phyloP scores from a whole-genome alignment of 768 basidiomycete species.

The Tylopilus cervinicoccineus region DNA sequence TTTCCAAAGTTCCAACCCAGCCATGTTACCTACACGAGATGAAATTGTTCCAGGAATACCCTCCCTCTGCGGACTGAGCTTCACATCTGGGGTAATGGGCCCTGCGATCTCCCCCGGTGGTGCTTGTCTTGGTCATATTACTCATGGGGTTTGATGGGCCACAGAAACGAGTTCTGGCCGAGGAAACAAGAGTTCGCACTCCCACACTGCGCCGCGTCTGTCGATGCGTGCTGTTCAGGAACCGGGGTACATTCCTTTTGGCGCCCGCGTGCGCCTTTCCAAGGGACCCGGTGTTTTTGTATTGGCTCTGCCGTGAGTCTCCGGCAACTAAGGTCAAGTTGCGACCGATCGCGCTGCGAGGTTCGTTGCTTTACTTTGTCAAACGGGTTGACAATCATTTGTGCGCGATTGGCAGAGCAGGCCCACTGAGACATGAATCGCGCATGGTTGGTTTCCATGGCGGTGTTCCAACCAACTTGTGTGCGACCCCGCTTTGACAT shows the following conservation, averaged over 20 bases:
- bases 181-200: constrained; percentile 13
- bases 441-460: constrained; percentile 18
- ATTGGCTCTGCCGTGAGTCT: constrained; percentile 4
- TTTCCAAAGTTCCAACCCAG: neutral
- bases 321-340: constrained; percentile 2
- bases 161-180: constrained; percentile 2
- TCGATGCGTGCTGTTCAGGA: constrained; percentile 21
- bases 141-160: constrained; percentile 7
- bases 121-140: constrained; percentile 18
- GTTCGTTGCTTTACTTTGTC: constrained; percentile 3
- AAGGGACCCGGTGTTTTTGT: constrained; percentile 5
- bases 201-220: constrained; percentile 14
- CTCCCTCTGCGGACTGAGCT: constrained; percentile 8
- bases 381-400: neutral
- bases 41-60: constrained; percentile 2
- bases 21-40: constrained; percentile 3
- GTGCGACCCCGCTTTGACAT: too few relatives aligned
- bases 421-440: neutral
- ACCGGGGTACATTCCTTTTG: constrained; percentile 25
- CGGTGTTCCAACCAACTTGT: neutral
- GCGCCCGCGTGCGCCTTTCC: constrained; percentile 5
- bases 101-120: neutral
- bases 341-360: constrained; percentile 4
- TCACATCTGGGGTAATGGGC: constrained; percentile 15
- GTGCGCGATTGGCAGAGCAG: neutral